Conservation (phyloP, 345 rosid genomes). For the Barbarea vulgaris region DNA sequence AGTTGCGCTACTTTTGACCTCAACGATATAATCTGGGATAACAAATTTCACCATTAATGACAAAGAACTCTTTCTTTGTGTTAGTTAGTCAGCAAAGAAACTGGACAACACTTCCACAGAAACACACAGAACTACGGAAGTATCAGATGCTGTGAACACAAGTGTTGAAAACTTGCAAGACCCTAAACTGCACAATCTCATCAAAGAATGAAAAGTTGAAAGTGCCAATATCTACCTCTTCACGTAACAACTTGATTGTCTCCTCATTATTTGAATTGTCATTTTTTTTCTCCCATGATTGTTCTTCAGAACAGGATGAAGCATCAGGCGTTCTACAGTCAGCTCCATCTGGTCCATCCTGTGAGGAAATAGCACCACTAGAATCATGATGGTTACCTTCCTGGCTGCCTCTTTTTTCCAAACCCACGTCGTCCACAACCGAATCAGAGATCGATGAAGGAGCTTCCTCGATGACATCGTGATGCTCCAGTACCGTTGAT, state of each 20-base stretch:
- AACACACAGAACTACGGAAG: constrained; percentile 1
- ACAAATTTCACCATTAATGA: background rate
- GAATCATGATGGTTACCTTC: constrained; percentile 43
- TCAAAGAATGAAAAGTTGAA: constrained; percentile 7
- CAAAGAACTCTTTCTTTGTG: background rate
- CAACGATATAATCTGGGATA: constrained; percentile 62
- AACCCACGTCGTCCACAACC: constrained; percentile 35
- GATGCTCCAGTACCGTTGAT: constrained; percentile 33
- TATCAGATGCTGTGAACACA: constrained; percentile 1
- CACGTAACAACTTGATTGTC: constrained; percentile 50
- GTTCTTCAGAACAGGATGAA: constrained; percentile 37
- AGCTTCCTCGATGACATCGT: constrained; percentile 40
- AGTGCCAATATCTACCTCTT: constrained; percentile 56
- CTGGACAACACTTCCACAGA: background rate
- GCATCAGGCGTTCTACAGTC: constrained; percentile 29
- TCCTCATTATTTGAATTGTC: constrained; percentile 41
- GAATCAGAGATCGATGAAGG: constrained; percentile 35
- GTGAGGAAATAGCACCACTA: constrained; percentile 31
- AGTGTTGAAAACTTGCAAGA: constrained; percentile 5
- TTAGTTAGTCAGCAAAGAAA: constrained; percentile 4
- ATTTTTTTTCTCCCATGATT: constrained; percentile 36
- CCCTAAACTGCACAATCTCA: constrained; percentile 5
- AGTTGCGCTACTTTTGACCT: constrained; percentile 71
- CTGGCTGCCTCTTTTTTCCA: constrained; percentile 37
- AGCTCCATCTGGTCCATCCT: constrained; percentile 47